These are phyloP conservation scores for Paecilomyces fulvus DNA, from an alignment of 2,329 filamentous ascomycete species.

Conservation along the genomic window DNA sequence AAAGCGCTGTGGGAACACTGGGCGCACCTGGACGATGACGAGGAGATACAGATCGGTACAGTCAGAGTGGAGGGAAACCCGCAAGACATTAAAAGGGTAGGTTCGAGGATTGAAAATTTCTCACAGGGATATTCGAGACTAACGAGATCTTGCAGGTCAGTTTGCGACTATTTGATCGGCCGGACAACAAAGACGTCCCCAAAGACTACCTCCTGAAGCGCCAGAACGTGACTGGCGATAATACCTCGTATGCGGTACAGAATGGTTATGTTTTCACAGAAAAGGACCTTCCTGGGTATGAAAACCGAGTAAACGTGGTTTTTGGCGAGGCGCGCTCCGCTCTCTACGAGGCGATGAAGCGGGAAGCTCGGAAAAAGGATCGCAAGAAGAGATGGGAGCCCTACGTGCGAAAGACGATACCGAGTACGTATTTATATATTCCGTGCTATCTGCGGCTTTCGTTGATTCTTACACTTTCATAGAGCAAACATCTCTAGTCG, in stretches of 20 bases:
- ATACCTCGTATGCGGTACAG: conserved; percentile 44
- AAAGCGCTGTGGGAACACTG: conserved; percentile 75
- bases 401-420: conserved; percentile 53
- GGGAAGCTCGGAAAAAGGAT: conserved; percentile 37
- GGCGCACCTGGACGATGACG: conserved; percentile 66
- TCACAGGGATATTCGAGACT: conserved; percentile 11
- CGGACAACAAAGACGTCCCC: conserved; percentile 66
- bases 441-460: conserved; percentile 1
- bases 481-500: conserved; percentile 73
- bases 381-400: conserved; percentile 51
- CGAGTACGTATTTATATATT: conserved; percentile 48
- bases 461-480: conserved; percentile 9
- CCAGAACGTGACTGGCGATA: conserved; percentile 45
- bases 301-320: conserved; percentile 35
- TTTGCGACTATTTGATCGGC: conserved; percentile 58
- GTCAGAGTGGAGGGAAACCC: conserved; percentile 53
- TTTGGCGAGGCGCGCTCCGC: conserved; percentile 39
- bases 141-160: conserved; percentile 50
- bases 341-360: conserved; percentile 38
- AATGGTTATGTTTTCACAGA: conserved; percentile 93
- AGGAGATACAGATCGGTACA: conserved; percentile 72
- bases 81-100: conserved; percentile 42
- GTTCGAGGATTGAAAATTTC: conserved; percentile 3
- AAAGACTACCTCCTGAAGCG: conserved; percentile 80
- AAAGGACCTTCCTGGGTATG: conserved; percentile 77